Base-by-base conservation (phyloP, 208 protist species). In the Leishmania tarentolae region DNA sequence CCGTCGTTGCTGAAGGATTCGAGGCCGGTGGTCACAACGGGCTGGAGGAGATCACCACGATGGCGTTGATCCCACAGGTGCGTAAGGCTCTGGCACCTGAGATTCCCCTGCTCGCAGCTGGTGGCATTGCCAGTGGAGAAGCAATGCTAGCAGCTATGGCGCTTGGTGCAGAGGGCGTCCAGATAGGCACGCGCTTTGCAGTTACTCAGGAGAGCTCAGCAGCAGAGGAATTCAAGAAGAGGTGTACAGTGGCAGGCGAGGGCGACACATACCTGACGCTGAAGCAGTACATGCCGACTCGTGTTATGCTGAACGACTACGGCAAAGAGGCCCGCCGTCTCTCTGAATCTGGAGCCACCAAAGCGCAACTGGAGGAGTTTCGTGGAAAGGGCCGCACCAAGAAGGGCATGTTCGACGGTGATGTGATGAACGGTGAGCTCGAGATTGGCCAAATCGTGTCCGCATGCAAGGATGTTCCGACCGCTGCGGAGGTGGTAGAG, bases 1-100 rank as follows among this genome's bases (percentile, higher is more conserved):
- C 91, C n/a, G 81, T 97, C 44, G 94, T 92, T 37, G 90, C 93
- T 28, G 93, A 96, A 17, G 94, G 93, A 46, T 96, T 96, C 79
- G 94, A 97, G 84, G 90, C 90, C 0, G 90, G 90, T 56, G 90
- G 90, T 9, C 90, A 94, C 82, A 92, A 94, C 68, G 90, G 88
- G 13, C 56, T 89, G 42, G 90, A 94, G 76, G 90, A 94, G 84
- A 90, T 92, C 79, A 89, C 90, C 44, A 92, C 90, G 28, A 86
- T 94, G 87, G 87, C 88, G 53, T 83, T 94, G 71, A 91, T 94
- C 57, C 90, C 90, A 31, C 86, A 91, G 71, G 88, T 94, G 79
- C 86, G 89, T 35, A 61, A 76, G 63, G 82, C 74, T n/a, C 78
- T 95, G 31, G 83, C 86, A 44, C 88, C 91, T 8, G 83, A 87